Base-by-base conservation (phyloP, 352 stramenopile genomes). In the Globisporangium middletonii region DNA sequence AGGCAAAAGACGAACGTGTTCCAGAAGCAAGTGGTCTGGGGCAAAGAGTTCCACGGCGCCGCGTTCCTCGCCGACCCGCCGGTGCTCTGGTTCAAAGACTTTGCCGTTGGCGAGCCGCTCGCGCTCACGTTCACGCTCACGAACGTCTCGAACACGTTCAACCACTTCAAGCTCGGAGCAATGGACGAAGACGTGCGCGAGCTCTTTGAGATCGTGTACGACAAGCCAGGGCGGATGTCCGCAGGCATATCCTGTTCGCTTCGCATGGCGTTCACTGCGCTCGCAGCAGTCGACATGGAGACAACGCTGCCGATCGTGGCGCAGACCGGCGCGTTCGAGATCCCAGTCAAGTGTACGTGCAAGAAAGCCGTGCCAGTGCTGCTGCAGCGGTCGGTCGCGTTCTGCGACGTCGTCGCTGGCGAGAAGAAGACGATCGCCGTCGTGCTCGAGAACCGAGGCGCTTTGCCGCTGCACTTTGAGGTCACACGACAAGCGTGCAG, bases 91-190 rank as follows among this genome's bases (percentile, higher is more conserved):
- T 98, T 97, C 58, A 88, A 92, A 27, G 92, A 98, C 64, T 98
- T 97, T 59, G 81, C 89, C 5, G 69, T 97, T 1, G 84, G 83
- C 16, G 63, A 64, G 43, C 66, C 81, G 3, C 76, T 94, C 57
- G 65, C 50, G 38, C 65, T 83, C 26, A 57, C 46, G 8, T 86
- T 97, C 35, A 88, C 77, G 6, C 69, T 98, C 35, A 98, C 92
- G 0, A 98, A 97, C 53, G 77, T 96, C 4, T 97, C 86, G 0
- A 88, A 94, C 44, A 96, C 87, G 0, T 97, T 97, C 62, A 97
- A 97, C 69, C 83, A 87, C 42, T 97, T 97, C 64, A 92, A 92
- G 38, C 53, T 97, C 8, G 65, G 96, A 1, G 64, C 78, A 0
- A 65, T 97, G 48, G 68, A 79, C 16, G 80, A 93, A 35, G 59